Evolutionary conservation across 192 early-diverging fungal species (phyloP).

Genomic region (Coemansia sp.): DNA sequence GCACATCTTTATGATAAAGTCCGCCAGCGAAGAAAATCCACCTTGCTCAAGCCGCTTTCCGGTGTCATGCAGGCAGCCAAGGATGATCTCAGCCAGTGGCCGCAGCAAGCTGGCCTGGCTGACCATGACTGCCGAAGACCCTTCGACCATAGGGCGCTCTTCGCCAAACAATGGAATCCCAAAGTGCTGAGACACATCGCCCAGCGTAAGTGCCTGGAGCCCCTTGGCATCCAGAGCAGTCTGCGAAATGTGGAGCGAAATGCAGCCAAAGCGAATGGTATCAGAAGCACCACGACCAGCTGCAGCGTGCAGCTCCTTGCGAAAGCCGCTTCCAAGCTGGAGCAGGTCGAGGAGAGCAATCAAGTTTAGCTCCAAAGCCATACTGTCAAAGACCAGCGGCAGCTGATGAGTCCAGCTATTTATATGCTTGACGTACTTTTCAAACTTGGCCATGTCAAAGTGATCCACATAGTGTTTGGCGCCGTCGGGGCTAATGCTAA

Average conservation of each 20-base stretch:
- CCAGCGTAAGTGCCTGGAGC: slow-evolving; percentile 60
- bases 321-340: slow-evolving; percentile 76
- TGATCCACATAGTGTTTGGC: slow-evolving; percentile 34
- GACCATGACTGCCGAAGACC: slow-evolving; percentile 59
- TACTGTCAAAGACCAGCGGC: slow-evolving; percentile 73
- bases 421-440: slow-evolving; percentile 27
- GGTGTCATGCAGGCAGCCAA: slow-evolving; percentile 67
- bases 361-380: slow-evolving; percentile 76
- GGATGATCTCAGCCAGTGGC: slow-evolving; percentile 65
- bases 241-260: slow-evolving; percentile 79
- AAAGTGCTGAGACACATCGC: slow-evolving; percentile 67
- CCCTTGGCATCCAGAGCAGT: slow-evolving; percentile 58
- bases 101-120: slow-evolving; percentile 63
- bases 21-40: slow-evolving; percentile 64
- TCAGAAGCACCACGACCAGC: slow-evolving; percentile 71
- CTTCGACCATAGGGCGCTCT: slow-evolving; percentile 57
- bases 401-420: slow-evolving; percentile 59
- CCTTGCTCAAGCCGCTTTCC: slow-evolving; percentile 62
- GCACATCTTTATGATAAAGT: slow-evolving; percentile 69
- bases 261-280: slow-evolving; percentile 76
- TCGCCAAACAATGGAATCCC: slow-evolving; percentile 68
- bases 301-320: slow-evolving; percentile 62
- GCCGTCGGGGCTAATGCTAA: slow-evolving; percentile 33
- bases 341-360: slow-evolving; percentile 73
- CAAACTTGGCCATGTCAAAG: slow-evolving; percentile 40